Conservation (phyloP, 257 asterid species). For the Solanum ahanhuiri region DNA sequence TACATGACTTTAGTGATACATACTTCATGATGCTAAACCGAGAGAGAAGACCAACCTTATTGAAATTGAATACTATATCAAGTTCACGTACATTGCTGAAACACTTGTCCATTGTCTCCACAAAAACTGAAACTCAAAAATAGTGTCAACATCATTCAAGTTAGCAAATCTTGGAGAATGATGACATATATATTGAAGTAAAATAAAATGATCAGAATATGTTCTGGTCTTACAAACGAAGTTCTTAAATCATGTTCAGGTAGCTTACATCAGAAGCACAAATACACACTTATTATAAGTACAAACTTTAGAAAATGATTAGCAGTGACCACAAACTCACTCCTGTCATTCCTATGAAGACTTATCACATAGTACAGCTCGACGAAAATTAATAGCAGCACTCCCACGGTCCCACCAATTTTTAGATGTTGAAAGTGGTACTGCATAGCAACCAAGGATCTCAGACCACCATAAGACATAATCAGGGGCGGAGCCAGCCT, state of each 20-base stretch:
- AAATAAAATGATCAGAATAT: not conserved
- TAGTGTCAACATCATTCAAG: not conserved
- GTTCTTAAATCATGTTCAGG: not conserved
- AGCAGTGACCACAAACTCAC: not conserved
- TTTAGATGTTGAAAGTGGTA: not conserved
- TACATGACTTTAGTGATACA: not conserved
- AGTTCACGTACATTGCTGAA: constrained; percentile 93
- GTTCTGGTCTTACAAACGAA: not conserved
- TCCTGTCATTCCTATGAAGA: not conserved
- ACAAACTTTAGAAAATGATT: not conserved
- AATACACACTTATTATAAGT: not conserved
- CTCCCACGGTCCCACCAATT: not conserved
- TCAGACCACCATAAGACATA: not conserved
- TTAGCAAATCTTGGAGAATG: not conserved
- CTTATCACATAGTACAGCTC: not conserved
- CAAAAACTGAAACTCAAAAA: constrained; percentile 57
- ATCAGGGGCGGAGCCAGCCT: too few relatives aligned
- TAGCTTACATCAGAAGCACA: not conserved
- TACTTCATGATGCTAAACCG: not conserved
- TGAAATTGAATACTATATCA: constrained; percentile 78
- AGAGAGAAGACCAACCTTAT: constrained; percentile 54
- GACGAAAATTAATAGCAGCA: not conserved
- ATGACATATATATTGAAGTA: not conserved
- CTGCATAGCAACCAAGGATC: not conserved
- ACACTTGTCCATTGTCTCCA: constrained; percentile 89